Base-by-base conservation (phyloP, 495 filamentous ascomycete genomes). In the Xylaria acuta region DNA sequence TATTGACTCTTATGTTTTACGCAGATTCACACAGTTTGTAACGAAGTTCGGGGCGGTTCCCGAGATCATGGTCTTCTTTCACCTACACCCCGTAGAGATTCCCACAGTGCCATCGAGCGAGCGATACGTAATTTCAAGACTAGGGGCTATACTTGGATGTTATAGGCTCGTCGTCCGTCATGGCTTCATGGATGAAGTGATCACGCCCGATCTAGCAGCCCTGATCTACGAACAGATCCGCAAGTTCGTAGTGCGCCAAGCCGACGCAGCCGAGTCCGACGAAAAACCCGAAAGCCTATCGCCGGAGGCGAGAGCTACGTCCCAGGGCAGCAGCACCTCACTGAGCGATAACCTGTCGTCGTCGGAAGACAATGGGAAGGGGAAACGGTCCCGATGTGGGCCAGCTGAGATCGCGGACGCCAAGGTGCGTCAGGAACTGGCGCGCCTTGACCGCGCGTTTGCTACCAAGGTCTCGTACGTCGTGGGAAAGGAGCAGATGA, bases 401-500 rank as follows among this genome's bases (percentile, higher is more conserved):
- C 76, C 63, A 32, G 45, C 75, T 1, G 77, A 80, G 53, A 74
- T 86, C 40, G 73, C 78, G 0, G 82, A 83, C 62, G 80, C 81
- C 16, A 78, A 79, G 16, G 72, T 82, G 5, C 80, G 82, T 12
- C 79, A 71, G 1, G 84, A 87, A 41, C 76, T 90, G 1, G 85
- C 82, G 0, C 78, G 82, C 5, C 78, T 93, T 0, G 86, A 91
- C 30, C 75, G 81, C 0, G 90, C 90, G 1, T 91, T 86, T 69
- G 83, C 84, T n/a, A 83, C 83, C 36, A 89, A 91, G 73, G 84
- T 91, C 40, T 78, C 92, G 47, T 93, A 93, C 74, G 85, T 94
- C 27, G 83, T 93, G 20, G 92, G 92, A 20, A 94, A 93, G 77
- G 91, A 93, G 73, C 86, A 92, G 81, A 86, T 94, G 85, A 81